phyloP scores from a whole-genome alignment of 495 filamentous ascomycete species.

The Talaromyces adpressus region DNA sequence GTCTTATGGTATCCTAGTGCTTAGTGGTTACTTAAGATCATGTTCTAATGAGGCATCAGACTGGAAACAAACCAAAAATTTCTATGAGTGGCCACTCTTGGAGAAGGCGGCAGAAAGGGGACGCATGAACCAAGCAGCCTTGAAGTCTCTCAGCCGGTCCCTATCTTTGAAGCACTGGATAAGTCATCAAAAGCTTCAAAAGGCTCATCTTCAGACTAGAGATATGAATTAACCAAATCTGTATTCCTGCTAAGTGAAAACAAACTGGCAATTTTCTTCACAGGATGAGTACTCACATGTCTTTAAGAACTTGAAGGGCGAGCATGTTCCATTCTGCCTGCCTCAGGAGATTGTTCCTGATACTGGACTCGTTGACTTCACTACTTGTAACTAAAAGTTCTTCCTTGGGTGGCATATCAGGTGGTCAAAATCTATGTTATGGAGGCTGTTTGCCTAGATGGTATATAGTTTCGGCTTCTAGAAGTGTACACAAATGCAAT shows the following conservation, averaged over 20 bases:
- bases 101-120: too few relatives aligned
- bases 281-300: slow-evolving; percentile 21
- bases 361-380: slow-evolving; percentile 21
- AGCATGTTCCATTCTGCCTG: slow-evolving; percentile 23
- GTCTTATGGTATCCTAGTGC: too few relatives aligned
- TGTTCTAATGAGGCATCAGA: too few relatives aligned
- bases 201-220: too few relatives aligned
- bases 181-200: too few relatives aligned
- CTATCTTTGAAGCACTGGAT: too few relatives aligned
- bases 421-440: neutral
- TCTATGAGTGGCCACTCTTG: too few relatives aligned
- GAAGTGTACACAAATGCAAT: neutral
- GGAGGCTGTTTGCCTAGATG: neutral
- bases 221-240: neutral
- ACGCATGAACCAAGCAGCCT: too few relatives aligned
- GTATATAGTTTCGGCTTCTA: neutral
- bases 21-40: too few relatives aligned
- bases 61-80: too few relatives aligned
- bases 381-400: slow-evolving; percentile 11
- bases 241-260: neutral
- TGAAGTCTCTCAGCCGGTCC: too few relatives aligned
- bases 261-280: neutral
- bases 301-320: slow-evolving; percentile 24
- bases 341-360: slow-evolving; percentile 17
- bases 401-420: neutral